Base-by-base conservation (phyloP, 75 land plant species). In the Adiantum capillusveneris region DNA sequence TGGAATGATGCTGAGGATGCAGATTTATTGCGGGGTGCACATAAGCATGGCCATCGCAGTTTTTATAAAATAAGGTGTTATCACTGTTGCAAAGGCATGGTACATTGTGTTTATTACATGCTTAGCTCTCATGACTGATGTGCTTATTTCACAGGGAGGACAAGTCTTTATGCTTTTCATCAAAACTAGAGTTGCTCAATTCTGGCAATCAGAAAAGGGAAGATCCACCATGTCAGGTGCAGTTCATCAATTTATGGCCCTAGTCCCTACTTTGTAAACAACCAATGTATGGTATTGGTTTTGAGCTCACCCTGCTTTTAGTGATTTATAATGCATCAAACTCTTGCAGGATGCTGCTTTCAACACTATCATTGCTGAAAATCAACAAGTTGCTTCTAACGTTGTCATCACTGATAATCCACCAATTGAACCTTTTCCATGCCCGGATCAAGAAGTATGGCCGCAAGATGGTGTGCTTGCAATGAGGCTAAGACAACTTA, bases 1-100 rank as follows among this genome's bases (percentile, higher is more conserved):
- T 68, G 71, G 71, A 65, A 66, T 20, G 49, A 46, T 6, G 49
- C 49, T 2, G 71, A 68, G 61, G 66, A 68, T 36, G 30, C 14
- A 25, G 71, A 68, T 26, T 42, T 68, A 13, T 24, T 68, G 65
- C 51, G 30, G 28, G 71, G 66, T 26, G 71, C 63, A 0, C 58
- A 61, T 39, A 60, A 24, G 30, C 49, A 46, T 46, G 49, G 49
- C 17, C 49, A 46, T 17, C 17, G 17, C 3, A 20, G 14, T 46
- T 46, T 46, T 20, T 20, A 17, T 46, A 46, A 17, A 20, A n/a
- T 46, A 20, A 46, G 49, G 49, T 46, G 17, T 9, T 39, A n/a
- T n/a, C n/a, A n/a, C 13, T 7, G 42, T 39, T 39, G 42, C 42
- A 13, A 9, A 7, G 13, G n/a, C n/a, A n/a, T n/a, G n/a, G n/a